Conservation (phyloP, 2,329 filamentous ascomycete species). For the Claviceps pusilla region DNA sequence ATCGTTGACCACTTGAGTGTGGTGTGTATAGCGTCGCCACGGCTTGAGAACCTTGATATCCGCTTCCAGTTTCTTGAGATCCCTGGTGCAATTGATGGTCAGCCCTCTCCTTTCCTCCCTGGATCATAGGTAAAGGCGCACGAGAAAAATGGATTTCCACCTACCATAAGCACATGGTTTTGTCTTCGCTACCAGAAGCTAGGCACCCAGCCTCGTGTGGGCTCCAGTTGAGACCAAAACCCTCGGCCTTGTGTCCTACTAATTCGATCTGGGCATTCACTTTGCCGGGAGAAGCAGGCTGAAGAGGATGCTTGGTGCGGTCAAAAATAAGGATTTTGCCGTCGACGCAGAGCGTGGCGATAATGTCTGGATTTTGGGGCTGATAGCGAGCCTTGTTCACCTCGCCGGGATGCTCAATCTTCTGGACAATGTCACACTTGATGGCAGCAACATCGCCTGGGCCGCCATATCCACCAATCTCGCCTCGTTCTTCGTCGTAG, state of each 20-base stretch:
- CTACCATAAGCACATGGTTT: slow-evolving; percentile 81
- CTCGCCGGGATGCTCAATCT: slow-evolving; percentile 89
- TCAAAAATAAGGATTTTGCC: slow-evolving; percentile 87
- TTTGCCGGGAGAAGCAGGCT: slow-evolving; percentile 47
- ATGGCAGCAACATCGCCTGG: slow-evolving; percentile 55
- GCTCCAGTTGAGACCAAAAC: slow-evolving; percentile 87
- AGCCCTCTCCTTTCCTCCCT: background rate
- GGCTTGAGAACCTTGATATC: slow-evolving; percentile 57
- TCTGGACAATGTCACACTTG: slow-evolving; percentile 85
- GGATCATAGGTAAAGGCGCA: background rate
- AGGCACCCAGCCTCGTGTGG: slow-evolving; percentile 69
- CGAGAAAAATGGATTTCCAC: slow-evolving; percentile 11
- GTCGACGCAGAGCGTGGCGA: slow-evolving; percentile 82
- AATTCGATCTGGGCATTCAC: slow-evolving; percentile 75
- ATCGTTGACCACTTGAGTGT: slow-evolving; percentile 86
- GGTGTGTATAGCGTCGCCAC: slow-evolving; percentile 66
- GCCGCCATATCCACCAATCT: slow-evolving; percentile 85
- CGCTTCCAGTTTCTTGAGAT: slow-evolving; percentile 61
- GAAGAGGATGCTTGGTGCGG: slow-evolving; percentile 77
- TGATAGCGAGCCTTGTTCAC: slow-evolving; percentile 98
- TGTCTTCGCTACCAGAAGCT: slow-evolving; percentile 82
- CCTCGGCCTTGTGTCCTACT: slow-evolving; percentile 71
- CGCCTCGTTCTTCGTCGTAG: slow-evolving; percentile 81
- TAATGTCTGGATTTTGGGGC: slow-evolving; percentile 91
- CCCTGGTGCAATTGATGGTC: slow-evolving; percentile 34